Conservation (phyloP, 768 basidiomycete species). For the Tulasnella sp. region DNA sequence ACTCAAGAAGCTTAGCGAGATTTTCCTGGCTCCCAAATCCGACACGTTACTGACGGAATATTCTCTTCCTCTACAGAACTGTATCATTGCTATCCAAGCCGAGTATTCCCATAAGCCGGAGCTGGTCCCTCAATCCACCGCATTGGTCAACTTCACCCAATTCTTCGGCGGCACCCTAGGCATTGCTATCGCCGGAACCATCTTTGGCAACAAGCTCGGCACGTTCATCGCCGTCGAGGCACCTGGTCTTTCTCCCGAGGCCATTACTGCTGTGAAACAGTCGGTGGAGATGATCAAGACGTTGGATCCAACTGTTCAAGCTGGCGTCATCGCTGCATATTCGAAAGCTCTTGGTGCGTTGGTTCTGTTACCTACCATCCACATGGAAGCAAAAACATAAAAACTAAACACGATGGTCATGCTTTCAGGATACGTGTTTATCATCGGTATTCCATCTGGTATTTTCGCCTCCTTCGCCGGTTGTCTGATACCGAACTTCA, state of each 20-base stretch:
- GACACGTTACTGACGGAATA: background rate
- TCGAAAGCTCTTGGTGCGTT: slow-evolving; percentile 20
- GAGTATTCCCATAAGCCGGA: slow-evolving; percentile 30
- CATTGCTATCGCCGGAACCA: slow-evolving; percentile 21
- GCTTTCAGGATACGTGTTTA: slow-evolving; percentile 27
- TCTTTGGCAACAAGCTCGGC: slow-evolving; percentile 29
- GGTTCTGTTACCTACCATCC: background rate
- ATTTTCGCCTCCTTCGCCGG: slow-evolving; percentile 27
- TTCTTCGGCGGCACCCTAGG: slow-evolving; percentile 22
- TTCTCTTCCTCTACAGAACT: slow-evolving; percentile 29
- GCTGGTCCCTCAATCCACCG: slow-evolving; percentile 33
- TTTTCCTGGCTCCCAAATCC: too few relatives aligned
- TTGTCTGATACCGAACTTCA: slow-evolving; percentile 31
- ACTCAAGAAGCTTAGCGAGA: too few relatives aligned
- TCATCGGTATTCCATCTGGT: slow-evolving; percentile 32
- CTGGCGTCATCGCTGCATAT: slow-evolving; percentile 23
- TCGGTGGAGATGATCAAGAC: slow-evolving; percentile 29
- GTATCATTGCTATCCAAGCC: slow-evolving; percentile 36
- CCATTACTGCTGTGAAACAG: slow-evolving; percentile 25
- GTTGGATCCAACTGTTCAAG: slow-evolving; percentile 24
- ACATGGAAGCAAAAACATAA: background rate
- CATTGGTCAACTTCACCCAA: slow-evolving; percentile 31
- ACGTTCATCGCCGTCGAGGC: slow-evolving; percentile 29
- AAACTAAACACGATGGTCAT: background rate
- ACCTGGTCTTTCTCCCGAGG: slow-evolving; percentile 23